A percentile compares a stretch with the other conserved stretches of the same genome.
These are phyloP conservation scores for Euryodendron excelsum DNA, from an alignment of 148 eudicot genomes.

Conservation along the genomic window DNA sequence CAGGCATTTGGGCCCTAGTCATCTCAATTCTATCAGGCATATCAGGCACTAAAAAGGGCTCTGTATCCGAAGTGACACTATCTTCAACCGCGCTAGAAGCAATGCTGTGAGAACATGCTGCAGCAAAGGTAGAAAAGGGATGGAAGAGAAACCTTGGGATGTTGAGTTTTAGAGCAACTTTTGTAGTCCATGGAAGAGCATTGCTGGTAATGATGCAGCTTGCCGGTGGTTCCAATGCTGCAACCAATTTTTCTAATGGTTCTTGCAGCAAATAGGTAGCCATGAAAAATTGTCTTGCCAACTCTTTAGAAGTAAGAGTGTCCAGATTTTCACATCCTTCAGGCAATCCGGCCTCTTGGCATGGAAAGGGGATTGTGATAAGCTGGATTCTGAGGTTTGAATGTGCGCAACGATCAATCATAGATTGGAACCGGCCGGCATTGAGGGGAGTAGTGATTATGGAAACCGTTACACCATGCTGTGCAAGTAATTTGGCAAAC, in stretches of 20 bases:
- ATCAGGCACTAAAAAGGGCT: constrained; percentile 21
- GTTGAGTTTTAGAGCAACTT: constrained; percentile 17
- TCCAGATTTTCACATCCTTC: constrained; percentile 39
- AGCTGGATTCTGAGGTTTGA: constrained; percentile 23
- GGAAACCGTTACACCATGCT: constrained; percentile 17
- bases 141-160: constrained; percentile 37
- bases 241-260: constrained; percentile 16
- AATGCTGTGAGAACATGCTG: constrained; percentile 17
- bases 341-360: constrained; percentile 30
- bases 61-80: constrained; percentile 6
- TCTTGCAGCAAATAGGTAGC: constrained; percentile 22
- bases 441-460: constrained; percentile 29
- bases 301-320: constrained; percentile 20
- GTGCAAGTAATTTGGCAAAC: constrained; percentile 32
- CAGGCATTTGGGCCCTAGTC: constrained; percentile 29
- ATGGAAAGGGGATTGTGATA: constrained; percentile 17
- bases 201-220: constrained; percentile 27
- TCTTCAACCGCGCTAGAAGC: background rate
- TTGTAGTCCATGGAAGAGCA: constrained; percentile 31
- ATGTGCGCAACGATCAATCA: background rate
- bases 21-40: constrained; percentile 31
- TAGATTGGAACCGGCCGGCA: constrained; percentile 13
- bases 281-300: constrained; percentile 4
- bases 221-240: constrained; percentile 10
- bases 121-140: constrained; percentile 24